These are phyloP conservation scores for Solanum stenotomum DNA, from an alignment of 257 asterid genomes.

Conservation along the genomic window DNA sequence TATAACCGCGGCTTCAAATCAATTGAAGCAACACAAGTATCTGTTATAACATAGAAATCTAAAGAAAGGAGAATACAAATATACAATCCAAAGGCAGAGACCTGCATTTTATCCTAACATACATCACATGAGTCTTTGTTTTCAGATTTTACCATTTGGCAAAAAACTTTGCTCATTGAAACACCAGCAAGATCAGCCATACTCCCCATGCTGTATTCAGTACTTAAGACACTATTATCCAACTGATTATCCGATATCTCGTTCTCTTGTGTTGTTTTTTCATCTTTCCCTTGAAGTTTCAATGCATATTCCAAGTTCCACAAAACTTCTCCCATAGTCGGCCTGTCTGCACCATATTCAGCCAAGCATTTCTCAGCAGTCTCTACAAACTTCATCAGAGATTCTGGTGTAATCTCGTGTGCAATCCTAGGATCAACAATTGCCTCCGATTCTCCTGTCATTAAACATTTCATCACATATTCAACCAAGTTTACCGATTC, in stretches of 20 bases:
- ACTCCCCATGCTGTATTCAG: constrained; percentile 18
- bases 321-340: constrained; percentile 33
- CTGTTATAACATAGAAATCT: not conserved
- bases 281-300: constrained; percentile 13
- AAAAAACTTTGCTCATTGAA: constrained; percentile 30
- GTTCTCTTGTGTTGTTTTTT: not conserved
- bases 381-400: constrained; percentile 17
- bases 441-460: constrained; percentile 5
- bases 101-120: not conserved
- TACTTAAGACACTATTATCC: constrained; percentile 1
- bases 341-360: constrained; percentile 20
- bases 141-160: constrained; percentile 30
- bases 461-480: constrained; percentile 13
- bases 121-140: not conserved
- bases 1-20: not conserved
- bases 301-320: constrained; percentile 37
- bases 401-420: constrained; percentile 12
- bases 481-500: constrained; percentile 26
- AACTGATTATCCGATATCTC: not conserved
- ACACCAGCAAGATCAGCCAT: constrained; percentile 22
- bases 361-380: constrained; percentile 34
- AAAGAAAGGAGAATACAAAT: not conserved
- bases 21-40: not conserved
- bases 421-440: constrained; percentile 17
- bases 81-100: not conserved